Base-by-base conservation (phyloP, 176 grass and related monocot species). In the Cocos nucifera region DNA sequence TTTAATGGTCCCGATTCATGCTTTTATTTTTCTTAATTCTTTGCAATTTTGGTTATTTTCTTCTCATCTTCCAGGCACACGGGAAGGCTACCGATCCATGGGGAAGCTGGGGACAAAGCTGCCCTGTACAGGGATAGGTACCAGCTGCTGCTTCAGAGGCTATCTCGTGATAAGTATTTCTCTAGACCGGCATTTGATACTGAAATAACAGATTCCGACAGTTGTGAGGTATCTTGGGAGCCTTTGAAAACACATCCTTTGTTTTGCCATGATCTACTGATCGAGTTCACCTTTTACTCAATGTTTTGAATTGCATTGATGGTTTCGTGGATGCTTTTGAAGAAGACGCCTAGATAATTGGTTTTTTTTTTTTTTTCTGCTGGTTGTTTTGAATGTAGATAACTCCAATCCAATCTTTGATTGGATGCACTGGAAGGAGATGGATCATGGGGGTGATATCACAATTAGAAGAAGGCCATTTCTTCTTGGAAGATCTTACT, bases 391-490 rank as follows among this genome's bases (percentile, higher is more conserved):
- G 22, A n/a, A 60, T 89, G 58, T 66, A 89, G 90, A 89, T 95
- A 71, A 95, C 83, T 67, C 75, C 86, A 22, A 81, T 89, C 74
- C 86, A 89, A 3, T 95, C 90, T 17, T 70, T 95, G 75, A 89
- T 89, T 82, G 86, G 86, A 52, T 97, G 92, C 63, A 85, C 63
- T 32, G 92, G 87, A 61, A 71, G 87, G 78, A 87, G 83, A 97
- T 97, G 92, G 92, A 87, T 91, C 73, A 91, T 86, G 75, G 92
- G 87, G 15, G 80, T 97, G 58, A 97, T 97, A 70, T 97, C 87
- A 5, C 92, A 97, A 63, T 65, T 90, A 64, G 83, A 90, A 80
- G 92, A 97, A 69, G 65, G 78, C 0, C 87, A 89, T 25, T 97
- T 97, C 65, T 88, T 82, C 73, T 78, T 90, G 78, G 92, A 97